phyloP scores from a whole-genome alignment of 345 rosid genomes.

The Toxicodendron radicans region DNA sequence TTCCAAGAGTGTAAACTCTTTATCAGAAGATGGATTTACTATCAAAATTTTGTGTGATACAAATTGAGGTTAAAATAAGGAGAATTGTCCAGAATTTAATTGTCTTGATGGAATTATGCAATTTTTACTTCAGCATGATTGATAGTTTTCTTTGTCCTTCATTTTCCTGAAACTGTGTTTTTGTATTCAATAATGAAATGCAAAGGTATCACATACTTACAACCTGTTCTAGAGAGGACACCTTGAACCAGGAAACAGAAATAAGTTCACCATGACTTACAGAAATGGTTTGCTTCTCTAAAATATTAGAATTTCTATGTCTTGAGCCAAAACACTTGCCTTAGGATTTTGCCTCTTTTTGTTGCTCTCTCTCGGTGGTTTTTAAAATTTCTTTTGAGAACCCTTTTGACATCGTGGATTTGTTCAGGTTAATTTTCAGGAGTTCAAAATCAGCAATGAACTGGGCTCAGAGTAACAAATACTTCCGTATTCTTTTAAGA shows the following conservation, averaged over 20 bases:
- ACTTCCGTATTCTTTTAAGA: slow-evolving; percentile 67
- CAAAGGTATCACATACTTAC: not conserved
- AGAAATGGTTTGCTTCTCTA: not conserved
- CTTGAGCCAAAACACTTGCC: not conserved
- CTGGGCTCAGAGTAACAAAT: slow-evolving; percentile 69
- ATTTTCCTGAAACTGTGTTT: not conserved
- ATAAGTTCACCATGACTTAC: not conserved
- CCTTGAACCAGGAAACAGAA: not conserved
- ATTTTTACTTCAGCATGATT: not conserved
- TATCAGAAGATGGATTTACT: too few species aligned
- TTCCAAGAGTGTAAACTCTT: not conserved
- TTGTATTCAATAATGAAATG: not conserved
- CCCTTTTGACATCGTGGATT: slow-evolving; percentile 8
- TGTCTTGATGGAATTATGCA: not conserved
- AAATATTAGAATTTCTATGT: not conserved
- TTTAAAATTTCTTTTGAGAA: slow-evolving; percentile 1
- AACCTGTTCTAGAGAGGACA: not conserved
- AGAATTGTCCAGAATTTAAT: slow-evolving; percentile 4
- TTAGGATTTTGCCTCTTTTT: slow-evolving; percentile 7
- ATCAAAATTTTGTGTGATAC: too few species aligned
- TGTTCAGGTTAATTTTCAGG: slow-evolving; percentile 68
- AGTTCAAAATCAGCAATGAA: slow-evolving; percentile 64
- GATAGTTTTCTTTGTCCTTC: not conserved
- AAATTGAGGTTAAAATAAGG: too few species aligned
- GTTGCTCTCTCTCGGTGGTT: not conserved